Conservation (phyloP, 352 stramenopile genomes). For the Phytophthora chlamydospora region DNA sequence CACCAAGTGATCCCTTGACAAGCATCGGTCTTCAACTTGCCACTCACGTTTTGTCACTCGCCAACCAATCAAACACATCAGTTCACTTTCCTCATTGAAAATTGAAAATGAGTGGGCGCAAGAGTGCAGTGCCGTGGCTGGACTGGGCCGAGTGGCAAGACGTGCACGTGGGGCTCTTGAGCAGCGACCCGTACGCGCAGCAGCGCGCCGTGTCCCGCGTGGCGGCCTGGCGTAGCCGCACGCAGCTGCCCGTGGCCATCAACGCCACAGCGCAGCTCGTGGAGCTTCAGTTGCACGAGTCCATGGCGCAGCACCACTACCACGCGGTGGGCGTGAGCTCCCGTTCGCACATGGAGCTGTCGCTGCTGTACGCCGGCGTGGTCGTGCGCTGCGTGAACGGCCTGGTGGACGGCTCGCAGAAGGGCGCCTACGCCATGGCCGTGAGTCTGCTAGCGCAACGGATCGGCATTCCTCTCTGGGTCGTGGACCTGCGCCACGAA, state of each 20-base stretch:
- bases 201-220: constrained; percentile 67
- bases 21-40: too few relatives aligned
- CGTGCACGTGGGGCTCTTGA: constrained; percentile 69
- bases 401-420: constrained; percentile 81
- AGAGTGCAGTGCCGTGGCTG: constrained; percentile 58
- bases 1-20: too few relatives aligned
- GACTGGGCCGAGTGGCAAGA: constrained; percentile 83
- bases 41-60: too few relatives aligned
- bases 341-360: constrained; percentile 82
- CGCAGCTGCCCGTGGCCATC: constrained; percentile 79
- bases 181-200: constrained; percentile 40
- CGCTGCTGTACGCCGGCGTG: constrained; percentile 64
- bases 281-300: constrained; percentile 78
- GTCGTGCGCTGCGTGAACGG: constrained; percentile 88
- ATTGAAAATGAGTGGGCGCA: constrained; percentile 54
- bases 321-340: constrained; percentile 72
- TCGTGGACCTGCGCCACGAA: constrained; percentile 94
- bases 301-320: constrained; percentile 66
- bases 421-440: constrained; percentile 73
- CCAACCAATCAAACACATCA: too few relatives aligned
- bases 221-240: constrained; percentile 69
- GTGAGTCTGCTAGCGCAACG: constrained; percentile 83
- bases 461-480: constrained; percentile 92
- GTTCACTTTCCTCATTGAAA: too few relatives aligned
- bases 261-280: constrained; percentile 77